Conservation (phyloP, 768 basidiomycete species). For the Suillus tomentosus region DNA sequence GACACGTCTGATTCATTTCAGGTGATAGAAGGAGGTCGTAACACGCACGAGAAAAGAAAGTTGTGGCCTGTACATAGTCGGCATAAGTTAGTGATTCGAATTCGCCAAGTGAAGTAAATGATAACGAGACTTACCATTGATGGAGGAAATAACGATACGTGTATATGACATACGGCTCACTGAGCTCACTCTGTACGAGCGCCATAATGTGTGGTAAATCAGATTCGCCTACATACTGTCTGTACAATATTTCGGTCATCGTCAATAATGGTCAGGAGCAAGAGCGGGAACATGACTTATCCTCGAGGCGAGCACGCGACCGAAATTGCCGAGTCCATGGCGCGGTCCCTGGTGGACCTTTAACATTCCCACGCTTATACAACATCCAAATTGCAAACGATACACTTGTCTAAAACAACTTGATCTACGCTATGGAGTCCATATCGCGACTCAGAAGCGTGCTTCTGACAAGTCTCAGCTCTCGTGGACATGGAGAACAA, state of each 20-base stretch:
- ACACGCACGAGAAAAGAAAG: conserved; percentile 71
- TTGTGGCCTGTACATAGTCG: conserved; percentile 66
- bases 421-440: conserved; percentile 50
- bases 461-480: conserved; percentile 49
- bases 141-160: conserved; percentile 97
- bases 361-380: conserved; percentile 11
- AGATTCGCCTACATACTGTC: conserved; percentile 72
- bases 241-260: conserved; percentile 54
- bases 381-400: background rate
- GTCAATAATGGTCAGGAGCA: conserved; percentile 12
- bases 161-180: conserved; percentile 95
- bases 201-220: conserved; percentile 84
- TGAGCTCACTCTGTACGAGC: conserved; percentile 88
- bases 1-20: background rate
- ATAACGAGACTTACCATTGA: conserved; percentile 72
- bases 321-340: conserved; percentile 8
- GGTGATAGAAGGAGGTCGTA: conserved; percentile 2
- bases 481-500: conserved; percentile 60
- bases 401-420: conserved; percentile 1
- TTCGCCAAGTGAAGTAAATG: conserved; percentile 12
- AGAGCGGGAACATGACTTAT: conserved; percentile 10
- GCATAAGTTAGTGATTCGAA: background rate
- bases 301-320: conserved; percentile 7
- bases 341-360: conserved; percentile 12
- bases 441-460: conserved; percentile 57